Evolutionary conservation across 2,329 filamentous ascomycete genomes (phyloP).

Genomic region (Diaporthe citriasiana): DNA sequence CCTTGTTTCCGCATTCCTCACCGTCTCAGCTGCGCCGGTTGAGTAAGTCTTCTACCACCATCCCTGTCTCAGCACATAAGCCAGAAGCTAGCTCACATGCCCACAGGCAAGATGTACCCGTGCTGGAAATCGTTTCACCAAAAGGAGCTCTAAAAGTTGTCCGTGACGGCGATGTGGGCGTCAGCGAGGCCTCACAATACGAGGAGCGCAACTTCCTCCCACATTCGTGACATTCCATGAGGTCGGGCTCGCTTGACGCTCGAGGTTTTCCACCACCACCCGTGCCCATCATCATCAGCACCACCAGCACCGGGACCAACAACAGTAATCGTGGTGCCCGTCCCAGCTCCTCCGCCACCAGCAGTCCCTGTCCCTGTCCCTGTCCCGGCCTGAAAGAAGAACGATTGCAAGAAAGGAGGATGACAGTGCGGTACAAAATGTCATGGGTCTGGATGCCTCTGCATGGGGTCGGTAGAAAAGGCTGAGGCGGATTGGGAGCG

Average conservation of each 20-base stretch:
- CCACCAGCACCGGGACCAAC: not conserved
- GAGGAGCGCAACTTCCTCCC: not conserved
- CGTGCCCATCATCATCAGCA: not conserved
- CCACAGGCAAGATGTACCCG: not conserved
- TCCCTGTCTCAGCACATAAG: not conserved
- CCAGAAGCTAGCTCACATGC: not conserved
- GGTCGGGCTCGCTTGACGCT: not conserved
- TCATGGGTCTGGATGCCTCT: not conserved
- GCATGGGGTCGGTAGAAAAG: not conserved
- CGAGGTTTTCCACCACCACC: not conserved
- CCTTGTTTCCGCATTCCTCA: conserved; percentile 2
- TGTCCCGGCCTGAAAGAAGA: not conserved
- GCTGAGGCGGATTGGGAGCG: not conserved
- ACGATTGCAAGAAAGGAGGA: not conserved
- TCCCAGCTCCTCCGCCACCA: not conserved
- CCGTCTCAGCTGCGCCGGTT: conserved; percentile 4
- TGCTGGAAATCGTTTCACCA: not conserved
- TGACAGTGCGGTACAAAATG: too few species aligned
- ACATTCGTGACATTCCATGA: not conserved
- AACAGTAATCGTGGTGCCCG: not conserved
- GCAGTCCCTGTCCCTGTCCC: not conserved
- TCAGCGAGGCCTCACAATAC: not conserved
- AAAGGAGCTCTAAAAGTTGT: not conserved
- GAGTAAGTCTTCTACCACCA: not conserved
- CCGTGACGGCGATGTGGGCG: not conserved